These are phyloP conservation scores for Pyrenophora seminiperda DNA, from an alignment of 2,329 filamentous ascomycete species.

Conservation along the genomic window DNA sequence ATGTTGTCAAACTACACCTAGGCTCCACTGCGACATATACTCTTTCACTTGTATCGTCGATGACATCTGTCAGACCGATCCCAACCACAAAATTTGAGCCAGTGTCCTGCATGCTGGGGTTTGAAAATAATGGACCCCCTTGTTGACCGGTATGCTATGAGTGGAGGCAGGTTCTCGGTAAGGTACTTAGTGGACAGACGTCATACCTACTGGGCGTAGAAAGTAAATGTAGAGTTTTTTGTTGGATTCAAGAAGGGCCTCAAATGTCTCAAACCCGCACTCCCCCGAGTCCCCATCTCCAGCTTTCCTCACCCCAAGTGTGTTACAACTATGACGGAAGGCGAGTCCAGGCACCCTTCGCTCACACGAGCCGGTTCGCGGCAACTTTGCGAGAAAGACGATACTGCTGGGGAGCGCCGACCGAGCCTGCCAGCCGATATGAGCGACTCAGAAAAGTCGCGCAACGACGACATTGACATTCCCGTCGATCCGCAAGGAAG, in stretches of 20 bases:
- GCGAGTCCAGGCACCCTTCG: slow-evolving; percentile 15
- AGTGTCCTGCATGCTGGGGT: slow-evolving; percentile 2
- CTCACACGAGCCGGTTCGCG: slow-evolving; percentile 7
- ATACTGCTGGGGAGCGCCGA: slow-evolving; percentile 5
- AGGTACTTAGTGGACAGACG: slow-evolving; percentile 3
- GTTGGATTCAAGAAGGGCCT: slow-evolving; percentile 15
- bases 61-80: slow-evolving; percentile 12
- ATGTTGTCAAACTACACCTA: slow-evolving; percentile 10
- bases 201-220: slow-evolving; percentile 11
- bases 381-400: slow-evolving; percentile 7
- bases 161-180: slow-evolving; percentile 5
- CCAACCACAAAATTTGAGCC: slow-evolving; percentile 7
- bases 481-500: slow-evolving; percentile 14
- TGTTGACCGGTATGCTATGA: slow-evolving; percentile 3
- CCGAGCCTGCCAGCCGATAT: slow-evolving; percentile 9
- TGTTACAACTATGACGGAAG: slow-evolving; percentile 8
- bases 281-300: slow-evolving; percentile 12
- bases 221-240: slow-evolving; percentile 4
- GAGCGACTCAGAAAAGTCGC: slow-evolving; percentile 21
- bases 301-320: slow-evolving; percentile 7
- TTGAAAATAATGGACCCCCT: slow-evolving; percentile 2
- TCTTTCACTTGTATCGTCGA: slow-evolving; percentile 7
- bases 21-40: slow-evolving; percentile 10
- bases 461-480: background rate
- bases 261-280: slow-evolving; percentile 7